These are phyloP conservation scores for Zasmidium cellare DNA, from an alignment of 2,329 filamentous ascomycete species.

Conservation along the genomic window DNA sequence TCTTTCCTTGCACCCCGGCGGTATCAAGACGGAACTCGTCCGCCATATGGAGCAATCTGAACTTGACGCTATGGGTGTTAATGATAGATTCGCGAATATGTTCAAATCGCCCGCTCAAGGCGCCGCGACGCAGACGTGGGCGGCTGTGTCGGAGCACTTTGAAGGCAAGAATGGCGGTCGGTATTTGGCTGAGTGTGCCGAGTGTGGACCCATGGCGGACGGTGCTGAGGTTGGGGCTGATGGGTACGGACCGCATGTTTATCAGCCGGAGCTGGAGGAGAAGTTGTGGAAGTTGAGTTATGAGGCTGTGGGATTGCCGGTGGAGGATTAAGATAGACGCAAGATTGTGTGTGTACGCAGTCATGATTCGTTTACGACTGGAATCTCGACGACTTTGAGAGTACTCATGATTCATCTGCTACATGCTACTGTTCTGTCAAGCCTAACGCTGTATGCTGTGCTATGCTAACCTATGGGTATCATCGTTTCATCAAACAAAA, in stretches of 20 bases:
- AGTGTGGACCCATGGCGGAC: constrained; percentile 32
- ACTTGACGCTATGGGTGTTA: constrained; percentile 14
- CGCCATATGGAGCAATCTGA: constrained; percentile 18
- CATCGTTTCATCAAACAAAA: constrained; percentile 1
- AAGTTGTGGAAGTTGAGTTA: constrained; percentile 46
- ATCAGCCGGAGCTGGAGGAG: constrained; percentile 42
- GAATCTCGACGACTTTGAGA: too few relatives aligned
- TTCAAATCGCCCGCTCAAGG: constrained; percentile 45
- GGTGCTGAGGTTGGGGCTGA: constrained; percentile 19
- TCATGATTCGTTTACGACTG: too few relatives aligned
- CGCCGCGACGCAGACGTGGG: constrained; percentile 51
- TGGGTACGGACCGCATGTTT: constrained; percentile 40
- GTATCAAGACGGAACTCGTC: constrained; percentile 35
- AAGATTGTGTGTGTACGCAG: too few relatives aligned
- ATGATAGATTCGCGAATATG: constrained; percentile 19
- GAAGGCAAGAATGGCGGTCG: constrained; percentile 49
- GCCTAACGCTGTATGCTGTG: too few relatives aligned
- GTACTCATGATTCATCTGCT: too few relatives aligned
- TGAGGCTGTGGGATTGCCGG: constrained; percentile 28
- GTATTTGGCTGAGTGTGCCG: constrained; percentile 47
- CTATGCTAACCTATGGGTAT: constrained; percentile 30
- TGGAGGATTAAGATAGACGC: constrained; percentile 8
- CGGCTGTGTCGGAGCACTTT: constrained; percentile 43
- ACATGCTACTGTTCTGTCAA: too few relatives aligned
- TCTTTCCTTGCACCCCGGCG: constrained; percentile 48